phyloP scores from a whole-genome alignment of 148 eudicot genomes.

The Arbutus unedo region DNA sequence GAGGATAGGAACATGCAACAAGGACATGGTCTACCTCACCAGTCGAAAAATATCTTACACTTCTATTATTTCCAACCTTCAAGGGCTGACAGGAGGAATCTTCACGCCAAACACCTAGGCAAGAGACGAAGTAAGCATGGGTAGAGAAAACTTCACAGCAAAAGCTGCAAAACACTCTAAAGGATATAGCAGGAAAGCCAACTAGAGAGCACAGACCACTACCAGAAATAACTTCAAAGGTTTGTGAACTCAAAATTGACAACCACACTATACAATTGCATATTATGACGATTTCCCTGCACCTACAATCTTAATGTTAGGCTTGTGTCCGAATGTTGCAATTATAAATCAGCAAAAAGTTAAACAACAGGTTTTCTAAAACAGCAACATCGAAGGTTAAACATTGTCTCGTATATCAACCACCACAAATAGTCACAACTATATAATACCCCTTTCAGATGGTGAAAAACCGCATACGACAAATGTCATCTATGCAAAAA shows the following conservation, averaged over 20 bases:
- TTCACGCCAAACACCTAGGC: not conserved
- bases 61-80: not conserved
- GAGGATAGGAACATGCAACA: conserved; percentile 1
- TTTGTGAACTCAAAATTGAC: not conserved
- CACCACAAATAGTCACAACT: not conserved
- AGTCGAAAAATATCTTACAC: not conserved
- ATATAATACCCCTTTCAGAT: not conserved
- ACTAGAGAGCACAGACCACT: not conserved
- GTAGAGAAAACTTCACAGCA: not conserved
- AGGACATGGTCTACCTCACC: not conserved
- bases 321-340: not conserved
- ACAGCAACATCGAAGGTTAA: not conserved
- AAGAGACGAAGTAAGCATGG: not conserved
- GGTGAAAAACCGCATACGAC: not conserved
- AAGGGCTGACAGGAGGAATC: not conserved
- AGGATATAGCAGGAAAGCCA: not conserved
- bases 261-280: not conserved
- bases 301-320: not conserved
- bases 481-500: not conserved
- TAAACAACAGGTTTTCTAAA: not conserved
- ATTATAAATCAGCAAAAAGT: not conserved
- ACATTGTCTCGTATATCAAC: not conserved
- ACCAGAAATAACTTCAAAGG: not conserved
- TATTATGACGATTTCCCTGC: not conserved
- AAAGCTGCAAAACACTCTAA: not conserved